Evolutionary conservation across 1,284 basidiomycete species (phyloP).

Genomic region (Ceratobasidium sp.): DNA sequence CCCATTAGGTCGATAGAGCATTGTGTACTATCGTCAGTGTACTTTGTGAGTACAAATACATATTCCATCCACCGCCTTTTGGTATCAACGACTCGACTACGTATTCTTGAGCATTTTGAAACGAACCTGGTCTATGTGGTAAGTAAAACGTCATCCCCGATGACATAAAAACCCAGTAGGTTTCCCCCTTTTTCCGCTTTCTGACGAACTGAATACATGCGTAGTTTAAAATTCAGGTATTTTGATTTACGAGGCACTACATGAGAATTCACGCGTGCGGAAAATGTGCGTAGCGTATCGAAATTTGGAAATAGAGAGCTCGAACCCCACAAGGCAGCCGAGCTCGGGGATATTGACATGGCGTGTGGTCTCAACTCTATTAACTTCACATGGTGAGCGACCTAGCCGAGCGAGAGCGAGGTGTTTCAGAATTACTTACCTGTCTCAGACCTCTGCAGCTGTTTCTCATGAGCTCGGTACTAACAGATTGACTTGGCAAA

Average conservation of each 20-base stretch:
- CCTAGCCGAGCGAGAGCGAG: not conserved
- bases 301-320: not conserved
- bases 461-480: constrained; percentile 19
- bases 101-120: not conserved
- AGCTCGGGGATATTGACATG: constrained; percentile 29
- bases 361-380: constrained; percentile 11
- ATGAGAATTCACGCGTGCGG: not conserved
- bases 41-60: not conserved
- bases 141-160: constrained; percentile 18
- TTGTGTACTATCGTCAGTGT: not conserved
- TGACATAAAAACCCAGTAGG: not conserved
- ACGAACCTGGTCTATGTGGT: not conserved
- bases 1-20: not conserved
- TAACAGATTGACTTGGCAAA: not conserved
- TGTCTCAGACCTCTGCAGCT: constrained; percentile 15
- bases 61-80: no score
- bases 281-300: constrained; percentile 13
- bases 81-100: not conserved
- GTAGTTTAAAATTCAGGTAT: not conserved
- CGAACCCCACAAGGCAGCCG: constrained; percentile 12
- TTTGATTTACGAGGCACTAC: not conserved
- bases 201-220: not conserved
- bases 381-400: not conserved
- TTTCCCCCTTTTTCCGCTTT: not conserved
- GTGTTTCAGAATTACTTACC: constrained; percentile 14